Percentiles rank a stretch among this genome's conserved stretches.
Evolutionary conservation across 306 rosid genomes (phyloP).

Genomic region (Castanea sativa): DNA sequence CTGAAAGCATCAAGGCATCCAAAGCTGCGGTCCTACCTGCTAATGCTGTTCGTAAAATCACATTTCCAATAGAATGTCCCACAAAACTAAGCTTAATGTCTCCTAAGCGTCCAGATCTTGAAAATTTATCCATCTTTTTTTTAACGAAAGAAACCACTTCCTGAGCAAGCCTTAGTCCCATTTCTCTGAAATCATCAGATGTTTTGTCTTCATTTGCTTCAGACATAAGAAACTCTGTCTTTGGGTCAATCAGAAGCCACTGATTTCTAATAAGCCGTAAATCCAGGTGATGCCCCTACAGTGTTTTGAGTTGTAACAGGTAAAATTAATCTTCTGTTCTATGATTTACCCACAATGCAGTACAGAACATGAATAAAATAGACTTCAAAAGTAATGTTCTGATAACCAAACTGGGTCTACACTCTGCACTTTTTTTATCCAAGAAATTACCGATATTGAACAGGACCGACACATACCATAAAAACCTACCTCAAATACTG

Average conservation of each 20-base stretch:
- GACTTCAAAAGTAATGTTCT: background rate
- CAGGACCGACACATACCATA: background rate
- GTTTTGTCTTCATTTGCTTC: conserved; percentile 92
- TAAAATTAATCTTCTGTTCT: background rate
- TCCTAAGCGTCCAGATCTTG: conserved; percentile 52
- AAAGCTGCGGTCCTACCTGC: conserved; percentile 50
- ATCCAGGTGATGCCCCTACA: conserved; percentile 94
- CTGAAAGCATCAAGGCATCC: conserved; percentile 11
- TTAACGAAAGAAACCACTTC: conserved; percentile 78
- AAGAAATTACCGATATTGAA: background rate
- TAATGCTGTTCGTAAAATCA: conserved; percentile 86
- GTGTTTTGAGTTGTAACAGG: conserved; percentile 1
- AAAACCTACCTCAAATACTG: background rate
- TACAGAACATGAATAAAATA: background rate
- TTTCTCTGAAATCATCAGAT: conserved; percentile 85
- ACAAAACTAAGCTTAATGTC: conserved; percentile 90
- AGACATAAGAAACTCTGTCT: conserved; percentile 83
- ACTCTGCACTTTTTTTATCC: background rate
- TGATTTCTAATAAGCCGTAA: conserved; percentile 88
- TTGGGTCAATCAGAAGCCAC: conserved; percentile 89
- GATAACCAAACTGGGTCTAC: background rate
- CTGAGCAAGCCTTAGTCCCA: conserved; percentile 89
- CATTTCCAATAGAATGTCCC: conserved; percentile 96
- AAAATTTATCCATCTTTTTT: conserved; percentile 70
- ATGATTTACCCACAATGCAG: background rate